Evolutionary conservation across 768 basidiomycete species (phyloP).

Genomic region (Pleurotus pulmonarius): DNA sequence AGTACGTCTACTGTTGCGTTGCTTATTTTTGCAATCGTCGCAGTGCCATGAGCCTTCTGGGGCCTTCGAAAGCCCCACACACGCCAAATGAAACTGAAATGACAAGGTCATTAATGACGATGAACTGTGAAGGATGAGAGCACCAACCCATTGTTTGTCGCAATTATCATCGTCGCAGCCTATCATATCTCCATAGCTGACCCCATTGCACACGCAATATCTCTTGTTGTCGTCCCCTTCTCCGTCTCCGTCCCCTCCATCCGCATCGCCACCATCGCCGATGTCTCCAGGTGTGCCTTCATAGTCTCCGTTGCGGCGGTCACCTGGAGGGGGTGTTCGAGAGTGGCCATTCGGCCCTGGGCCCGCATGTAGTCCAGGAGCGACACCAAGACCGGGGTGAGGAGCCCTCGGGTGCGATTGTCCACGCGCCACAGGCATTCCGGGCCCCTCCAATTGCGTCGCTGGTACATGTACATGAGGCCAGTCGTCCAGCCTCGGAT

Average conservation of each 20-base stretch:
- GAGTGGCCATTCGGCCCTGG: conserved; percentile 1
- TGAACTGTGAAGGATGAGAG: conserved; percentile 8
- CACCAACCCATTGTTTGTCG: conserved; percentile 86
- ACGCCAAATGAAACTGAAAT: conserved; percentile 73
- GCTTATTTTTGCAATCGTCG: conserved; percentile 55
- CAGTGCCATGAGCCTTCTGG: conserved; percentile 80
- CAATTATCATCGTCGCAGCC: conserved; percentile 83
- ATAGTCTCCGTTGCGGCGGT: conserved; percentile 9
- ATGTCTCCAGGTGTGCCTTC: not conserved
- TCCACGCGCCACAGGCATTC: conserved; percentile 65
- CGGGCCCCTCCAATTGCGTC: conserved; percentile 69
- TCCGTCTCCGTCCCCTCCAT: conserved; percentile 54
- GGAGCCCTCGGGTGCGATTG: conserved; percentile 7
- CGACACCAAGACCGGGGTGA: conserved; percentile 10
- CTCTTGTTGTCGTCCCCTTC: conserved; percentile 60
- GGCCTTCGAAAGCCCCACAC: conserved; percentile 61
- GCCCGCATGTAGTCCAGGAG: not conserved
- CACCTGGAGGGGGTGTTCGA: not conserved
- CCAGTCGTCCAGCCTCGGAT: conserved; percentile 35
- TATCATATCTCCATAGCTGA: conserved; percentile 93
- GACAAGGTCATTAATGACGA: conserved; percentile 1
- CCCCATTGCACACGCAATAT: conserved; percentile 84
- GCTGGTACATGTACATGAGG: conserved; percentile 38
- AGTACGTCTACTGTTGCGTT: conserved; percentile 44
- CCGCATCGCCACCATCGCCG: conserved; percentile 27